phyloP scores from a whole-genome alignment of 2,329 filamentous ascomycete species.

The Sordariomycetes sp. region DNA sequence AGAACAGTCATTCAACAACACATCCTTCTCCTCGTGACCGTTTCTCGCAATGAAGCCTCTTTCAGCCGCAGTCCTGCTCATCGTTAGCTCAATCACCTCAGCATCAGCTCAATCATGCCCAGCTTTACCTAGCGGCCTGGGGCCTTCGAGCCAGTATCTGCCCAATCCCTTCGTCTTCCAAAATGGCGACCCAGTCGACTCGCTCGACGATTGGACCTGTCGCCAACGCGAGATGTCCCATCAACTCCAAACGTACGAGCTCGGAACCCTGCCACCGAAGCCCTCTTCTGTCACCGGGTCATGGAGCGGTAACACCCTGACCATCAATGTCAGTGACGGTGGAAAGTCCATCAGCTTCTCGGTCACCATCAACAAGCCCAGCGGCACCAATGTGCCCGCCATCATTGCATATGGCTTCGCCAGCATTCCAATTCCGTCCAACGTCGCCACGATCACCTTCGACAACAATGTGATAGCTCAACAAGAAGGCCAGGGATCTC shows the following conservation, averaged over 20 bases:
- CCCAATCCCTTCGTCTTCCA: too few species aligned
- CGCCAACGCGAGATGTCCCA: slow-evolving; percentile 27
- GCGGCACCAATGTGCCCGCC: slow-evolving; percentile 34
- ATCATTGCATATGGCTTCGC: slow-evolving; percentile 47
- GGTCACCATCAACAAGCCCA: slow-evolving; percentile 27
- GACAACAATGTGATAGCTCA: slow-evolving; percentile 48
- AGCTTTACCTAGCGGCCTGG: too few species aligned
- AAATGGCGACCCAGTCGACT: too few species aligned
- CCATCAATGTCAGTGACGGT: slow-evolving; percentile 30
- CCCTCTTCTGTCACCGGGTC: slow-evolving; percentile 31
- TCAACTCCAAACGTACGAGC: slow-evolving; percentile 26
- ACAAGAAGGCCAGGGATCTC: slow-evolving; percentile 34
- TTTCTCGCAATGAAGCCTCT: too few species aligned
- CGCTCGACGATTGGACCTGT: slow-evolving; percentile 30
- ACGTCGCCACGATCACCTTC: slow-evolving; percentile 49
- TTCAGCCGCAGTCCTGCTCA: too few species aligned
- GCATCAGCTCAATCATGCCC: too few species aligned
- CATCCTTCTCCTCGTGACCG: too few species aligned
- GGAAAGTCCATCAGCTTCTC: slow-evolving; percentile 21
- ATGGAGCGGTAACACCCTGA: slow-evolving; percentile 28
- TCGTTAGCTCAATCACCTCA: too few species aligned
- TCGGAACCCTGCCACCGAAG: slow-evolving; percentile 23
- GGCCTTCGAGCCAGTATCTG: too few species aligned
- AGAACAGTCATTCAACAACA: too few species aligned
- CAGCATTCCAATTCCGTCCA: slow-evolving; percentile 44